Base-by-base conservation (phyloP, 2,329 filamentous ascomycete genomes). In the Fusarium tjaetaba region DNA sequence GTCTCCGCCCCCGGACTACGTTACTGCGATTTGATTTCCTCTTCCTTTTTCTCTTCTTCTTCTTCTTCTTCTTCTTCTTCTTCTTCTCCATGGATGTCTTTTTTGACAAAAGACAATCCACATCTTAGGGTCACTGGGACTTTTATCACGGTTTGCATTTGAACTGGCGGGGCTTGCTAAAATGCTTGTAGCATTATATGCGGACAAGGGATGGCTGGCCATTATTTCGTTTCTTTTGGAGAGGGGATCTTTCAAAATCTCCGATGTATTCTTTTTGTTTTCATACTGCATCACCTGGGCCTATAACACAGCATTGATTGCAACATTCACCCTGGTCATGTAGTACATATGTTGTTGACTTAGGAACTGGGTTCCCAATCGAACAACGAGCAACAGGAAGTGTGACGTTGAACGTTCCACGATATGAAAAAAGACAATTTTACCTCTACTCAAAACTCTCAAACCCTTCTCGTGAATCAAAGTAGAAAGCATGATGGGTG, bases 101-200 rank as follows among this genome's bases (percentile, higher is more conserved):
- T 56, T 74, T 76, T 20, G 51, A 65, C 14, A 74, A 57, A 61
- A 49, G 64, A 61, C 16, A 60, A 38, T 66, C 61, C 71, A 63
- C 48, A 61, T 63, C 62, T 61, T 74, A 72, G 72, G 70, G 74
- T 55, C 45, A 68, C 57, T 56, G 46, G 43, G 58, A 55, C 71
- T 71, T 75, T 74, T 61, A 74, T 68, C 70, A 65, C 61, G 60
- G 63, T 61, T 67, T 70, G 65, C 68, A 65, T 73, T 76, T 61
- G 55, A 66, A 61, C 51, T 43, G 61, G 45, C 45, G 49, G 62
- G 43, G 46, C 41, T 67, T 62, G 51, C 46, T 42, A 57, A 45
- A 58, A 65, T 63, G 58, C 41, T 64, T 65, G 53, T 60, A 58
- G 62, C 59, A 68, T 60, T 57, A 58, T 55, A 56, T 45, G 48